Evolutionary conservation across 2,329 filamentous ascomycete species (phyloP).

Genomic region (Colletotrichum viniferum): DNA sequence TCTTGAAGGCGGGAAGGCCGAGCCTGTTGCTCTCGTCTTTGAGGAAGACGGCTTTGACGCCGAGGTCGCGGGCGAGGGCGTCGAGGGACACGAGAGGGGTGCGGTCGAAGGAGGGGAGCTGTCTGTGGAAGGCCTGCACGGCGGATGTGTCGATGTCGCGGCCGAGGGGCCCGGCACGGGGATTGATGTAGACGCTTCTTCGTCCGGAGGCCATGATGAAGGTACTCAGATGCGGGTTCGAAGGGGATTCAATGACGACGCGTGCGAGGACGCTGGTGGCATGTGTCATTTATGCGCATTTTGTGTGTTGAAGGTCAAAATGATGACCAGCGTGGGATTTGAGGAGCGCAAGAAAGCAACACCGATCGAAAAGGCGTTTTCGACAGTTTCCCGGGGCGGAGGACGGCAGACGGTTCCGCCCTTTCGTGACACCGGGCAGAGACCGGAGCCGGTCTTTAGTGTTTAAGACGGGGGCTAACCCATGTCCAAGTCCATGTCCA

Average conservation of each 20-base stretch:
- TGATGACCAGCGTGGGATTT: neutral
- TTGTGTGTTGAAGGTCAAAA: no score
- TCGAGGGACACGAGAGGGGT: slow-evolving; percentile 60
- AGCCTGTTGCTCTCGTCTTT: slow-evolving; percentile 76
- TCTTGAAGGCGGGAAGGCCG: slow-evolving; percentile 78
- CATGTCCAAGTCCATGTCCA: neutral
- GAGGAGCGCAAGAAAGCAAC: neutral
- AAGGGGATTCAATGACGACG: neutral
- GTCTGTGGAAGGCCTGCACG: slow-evolving; percentile 56
- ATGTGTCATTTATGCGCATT: neutral
- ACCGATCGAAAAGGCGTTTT: neutral
- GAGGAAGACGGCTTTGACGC: slow-evolving; percentile 62
- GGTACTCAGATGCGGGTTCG: fast-evolving
- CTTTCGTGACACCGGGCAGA: neutral
- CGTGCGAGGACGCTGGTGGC: neutral
- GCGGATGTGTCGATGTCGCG: slow-evolving; percentile 4
- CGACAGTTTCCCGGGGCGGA: neutral
- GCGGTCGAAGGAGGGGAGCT: slow-evolving; percentile 58
- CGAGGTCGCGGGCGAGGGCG: slow-evolving; percentile 59
- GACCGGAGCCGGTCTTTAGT: neutral
- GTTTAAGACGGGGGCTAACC: neutral
- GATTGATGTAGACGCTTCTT: slow-evolving; percentile 29
- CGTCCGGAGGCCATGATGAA: slow-evolving; percentile 21
- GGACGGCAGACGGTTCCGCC: neutral
- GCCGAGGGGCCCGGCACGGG: slow-evolving; percentile 17